Conservation (phyloP, 306 rosid species). For the Castanopsis chinensis region DNA sequence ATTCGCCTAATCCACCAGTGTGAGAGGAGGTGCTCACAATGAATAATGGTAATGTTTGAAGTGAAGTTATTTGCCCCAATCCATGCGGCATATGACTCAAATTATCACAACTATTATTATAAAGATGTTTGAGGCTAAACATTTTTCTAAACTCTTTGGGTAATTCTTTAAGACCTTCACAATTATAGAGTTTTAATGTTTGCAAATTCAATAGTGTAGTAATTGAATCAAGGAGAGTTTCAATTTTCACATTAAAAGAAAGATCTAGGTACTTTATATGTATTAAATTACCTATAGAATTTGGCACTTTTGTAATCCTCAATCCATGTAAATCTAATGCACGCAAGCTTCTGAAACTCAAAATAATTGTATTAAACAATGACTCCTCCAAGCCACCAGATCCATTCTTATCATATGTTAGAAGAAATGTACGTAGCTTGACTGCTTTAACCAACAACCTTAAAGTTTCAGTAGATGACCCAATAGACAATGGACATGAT, state of each 20-base stretch:
- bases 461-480: rapidly evolving
- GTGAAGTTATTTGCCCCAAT: not conserved
- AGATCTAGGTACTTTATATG: constrained; percentile 22
- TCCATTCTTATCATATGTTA: rapidly evolving
- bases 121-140: not conserved
- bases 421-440: not conserved
- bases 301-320: not conserved
- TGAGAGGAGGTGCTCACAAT: not conserved
- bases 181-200: not conserved
- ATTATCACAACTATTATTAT: not conserved
- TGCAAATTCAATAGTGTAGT: not conserved
- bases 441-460: rapidly evolving
- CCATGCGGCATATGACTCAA: not conserved
- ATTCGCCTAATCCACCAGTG: not conserved
- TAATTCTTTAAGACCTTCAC: not conserved
- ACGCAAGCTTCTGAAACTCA: not conserved
- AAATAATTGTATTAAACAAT: not conserved
- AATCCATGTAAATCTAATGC: not conserved
- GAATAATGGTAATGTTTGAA: constrained; percentile 2
- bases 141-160: not conserved
- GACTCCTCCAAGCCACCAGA: rapidly evolving
- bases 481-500: rapidly evolving
- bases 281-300: not conserved
- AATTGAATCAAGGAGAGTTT: not conserved
- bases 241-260: not conserved